Evolutionary conservation across 2,329 filamentous ascomycete genomes (phyloP).

Genomic region (Emydomyces testavorans): DNA sequence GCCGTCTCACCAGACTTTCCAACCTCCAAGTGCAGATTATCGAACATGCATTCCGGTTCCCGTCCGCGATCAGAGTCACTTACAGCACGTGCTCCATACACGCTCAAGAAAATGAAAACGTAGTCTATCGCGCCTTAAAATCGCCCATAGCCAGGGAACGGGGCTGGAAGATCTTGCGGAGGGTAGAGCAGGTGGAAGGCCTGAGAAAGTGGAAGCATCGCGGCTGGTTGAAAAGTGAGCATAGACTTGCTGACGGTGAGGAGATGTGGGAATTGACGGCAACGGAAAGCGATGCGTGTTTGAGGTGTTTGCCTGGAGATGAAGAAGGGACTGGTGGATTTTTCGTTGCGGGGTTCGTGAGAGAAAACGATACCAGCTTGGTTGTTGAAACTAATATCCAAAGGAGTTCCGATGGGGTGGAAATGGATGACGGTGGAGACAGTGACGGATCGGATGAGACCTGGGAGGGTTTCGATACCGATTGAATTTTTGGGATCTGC

Average conservation of each 20-base stretch:
- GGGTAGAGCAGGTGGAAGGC: slow-evolving; percentile 63
- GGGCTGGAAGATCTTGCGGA: slow-evolving; percentile 66
- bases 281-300: slow-evolving; percentile 55
- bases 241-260: slow-evolving; percentile 10
- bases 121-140: slow-evolving; percentile 59
- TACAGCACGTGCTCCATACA: slow-evolving; percentile 94
- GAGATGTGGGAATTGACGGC: slow-evolving; percentile 26
- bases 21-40: slow-evolving; percentile 73
- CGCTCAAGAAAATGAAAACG: slow-evolving; percentile 74
- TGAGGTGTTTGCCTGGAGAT: slow-evolving; percentile 70
- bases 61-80: slow-evolving; percentile 60
- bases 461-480: slow-evolving; percentile 9
- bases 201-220: slow-evolving; percentile 64
- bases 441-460: slow-evolving; percentile 8
- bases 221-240: slow-evolving; percentile 41
- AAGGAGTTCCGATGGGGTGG: slow-evolving; percentile 15
- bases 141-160: slow-evolving; percentile 53
- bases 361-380: slow-evolving; percentile 34
- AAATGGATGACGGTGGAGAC: slow-evolving; percentile 14
- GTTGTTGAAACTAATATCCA: slow-evolving; percentile 25
- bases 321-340: slow-evolving; percentile 84
- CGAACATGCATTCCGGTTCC: slow-evolving; percentile 73
- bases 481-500: neutral
- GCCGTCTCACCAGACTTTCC: slow-evolving; percentile 61
- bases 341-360: slow-evolving; percentile 79